phyloP scores from a whole-genome alignment of 2,329 filamentous ascomycete genomes.

The Hypoxylon sp. region DNA sequence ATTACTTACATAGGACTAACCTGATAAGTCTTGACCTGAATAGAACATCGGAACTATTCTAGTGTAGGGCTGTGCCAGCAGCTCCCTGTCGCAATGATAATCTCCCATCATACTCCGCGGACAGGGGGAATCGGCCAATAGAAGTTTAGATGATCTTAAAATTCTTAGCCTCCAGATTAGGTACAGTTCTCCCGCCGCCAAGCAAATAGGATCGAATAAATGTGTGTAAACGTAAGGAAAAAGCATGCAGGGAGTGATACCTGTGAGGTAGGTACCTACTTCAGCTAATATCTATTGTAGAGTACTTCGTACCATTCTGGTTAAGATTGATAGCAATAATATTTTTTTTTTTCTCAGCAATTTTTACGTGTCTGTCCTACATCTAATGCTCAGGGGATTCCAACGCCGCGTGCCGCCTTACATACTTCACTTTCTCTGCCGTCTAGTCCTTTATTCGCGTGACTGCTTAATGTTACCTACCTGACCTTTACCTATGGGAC shows the following conservation, averaged over 20 bases:
- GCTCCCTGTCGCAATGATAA: slow-evolving; percentile 28
- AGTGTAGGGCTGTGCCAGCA: slow-evolving; percentile 26
- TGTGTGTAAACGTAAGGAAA: slow-evolving; percentile 36
- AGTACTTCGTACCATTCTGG: slow-evolving; percentile 26
- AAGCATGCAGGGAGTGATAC: slow-evolving; percentile 27
- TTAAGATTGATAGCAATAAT: slow-evolving; percentile 31
- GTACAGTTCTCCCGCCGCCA: slow-evolving; percentile 35
- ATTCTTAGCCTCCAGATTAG: slow-evolving; percentile 37
- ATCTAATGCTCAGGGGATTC: slow-evolving; percentile 36
- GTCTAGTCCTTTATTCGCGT: slow-evolving; percentile 14
- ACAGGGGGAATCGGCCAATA: slow-evolving; percentile 35
- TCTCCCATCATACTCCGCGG: slow-evolving; percentile 17
- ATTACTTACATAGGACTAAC: slow-evolving; percentile 36
- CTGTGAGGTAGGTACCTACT: slow-evolving; percentile 19
- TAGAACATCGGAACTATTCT: slow-evolving; percentile 20
- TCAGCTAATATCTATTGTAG: slow-evolving; percentile 15
- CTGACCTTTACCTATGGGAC: slow-evolving; percentile 17
- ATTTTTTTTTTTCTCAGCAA: slow-evolving; percentile 20
- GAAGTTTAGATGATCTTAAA: slow-evolving; percentile 34
- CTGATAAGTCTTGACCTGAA: slow-evolving; percentile 8
- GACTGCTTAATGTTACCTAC: slow-evolving; percentile 26
- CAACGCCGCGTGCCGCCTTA: slow-evolving; percentile 33
- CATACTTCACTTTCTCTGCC: slow-evolving; percentile 22
- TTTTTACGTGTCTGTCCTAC: slow-evolving; percentile 41
- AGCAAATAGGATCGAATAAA: slow-evolving; percentile 43